Evolutionary conservation across 495 filamentous ascomycete species (phyloP).

Genomic region (Amniculicola lignicola): DNA sequence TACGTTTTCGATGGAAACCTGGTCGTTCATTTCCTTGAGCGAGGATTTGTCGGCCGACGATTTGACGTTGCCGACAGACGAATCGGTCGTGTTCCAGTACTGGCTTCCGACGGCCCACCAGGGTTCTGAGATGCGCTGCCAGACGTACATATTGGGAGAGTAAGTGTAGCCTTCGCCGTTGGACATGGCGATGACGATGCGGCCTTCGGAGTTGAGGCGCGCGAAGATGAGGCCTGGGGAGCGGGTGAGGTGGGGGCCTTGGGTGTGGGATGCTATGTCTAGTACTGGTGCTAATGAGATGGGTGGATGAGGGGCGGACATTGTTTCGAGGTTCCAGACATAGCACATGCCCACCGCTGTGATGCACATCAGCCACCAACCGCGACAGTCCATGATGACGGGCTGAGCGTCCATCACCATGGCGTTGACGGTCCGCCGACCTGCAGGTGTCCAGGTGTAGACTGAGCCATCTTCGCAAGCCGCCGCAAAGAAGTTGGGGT

Average conservation of each 20-base stretch:
- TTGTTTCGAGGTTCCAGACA: slow-evolving; percentile 88
- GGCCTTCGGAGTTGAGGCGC: slow-evolving; percentile 79
- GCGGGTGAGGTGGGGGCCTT: slow-evolving; percentile 64
- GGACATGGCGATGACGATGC: slow-evolving; percentile 77
- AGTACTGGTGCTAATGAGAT: slow-evolving; percentile 86
- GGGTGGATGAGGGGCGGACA: slow-evolving; percentile 81
- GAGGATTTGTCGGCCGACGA: slow-evolving; percentile 50
- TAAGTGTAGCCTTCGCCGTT: slow-evolving; percentile 95
- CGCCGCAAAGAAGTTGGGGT: slow-evolving; percentile 83
- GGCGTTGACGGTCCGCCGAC: slow-evolving; percentile 76
- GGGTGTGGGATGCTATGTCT: slow-evolving; percentile 73
- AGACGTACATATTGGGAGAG: slow-evolving; percentile 74
- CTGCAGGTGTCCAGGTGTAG: slow-evolving; percentile 93
- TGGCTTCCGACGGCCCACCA: slow-evolving; percentile 99
- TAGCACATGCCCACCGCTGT: slow-evolving; percentile 85
- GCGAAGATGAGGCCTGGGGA: slow-evolving; percentile 84
- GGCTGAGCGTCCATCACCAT: slow-evolving; percentile 87
- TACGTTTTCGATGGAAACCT: slow-evolving; percentile 58
- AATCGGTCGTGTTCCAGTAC: slow-evolving; percentile 92
- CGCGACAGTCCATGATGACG: slow-evolving; percentile 85
- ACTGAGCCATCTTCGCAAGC: slow-evolving; percentile 93
- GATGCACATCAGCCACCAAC: slow-evolving; percentile 84
- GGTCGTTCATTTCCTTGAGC: slow-evolving; percentile 47
- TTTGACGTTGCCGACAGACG: slow-evolving; percentile 60
- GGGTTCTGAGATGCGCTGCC: slow-evolving; percentile 88